These are phyloP conservation scores for Lunasporangiospora selenospora DNA, from an alignment of 192 early-diverging fungal genomes.

Conservation along the genomic window DNA sequence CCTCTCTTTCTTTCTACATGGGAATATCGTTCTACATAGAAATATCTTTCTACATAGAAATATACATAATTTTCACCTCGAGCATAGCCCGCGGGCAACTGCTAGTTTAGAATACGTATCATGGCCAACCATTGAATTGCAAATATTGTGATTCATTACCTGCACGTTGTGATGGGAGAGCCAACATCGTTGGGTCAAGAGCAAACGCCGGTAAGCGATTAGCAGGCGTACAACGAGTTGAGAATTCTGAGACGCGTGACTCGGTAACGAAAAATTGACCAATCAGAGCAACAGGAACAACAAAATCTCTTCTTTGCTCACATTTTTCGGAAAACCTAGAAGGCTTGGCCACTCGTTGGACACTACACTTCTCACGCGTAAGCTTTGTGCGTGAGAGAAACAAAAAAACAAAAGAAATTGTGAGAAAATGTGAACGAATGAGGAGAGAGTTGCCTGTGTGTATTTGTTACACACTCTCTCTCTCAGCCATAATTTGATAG, in stretches of 20 bases:
- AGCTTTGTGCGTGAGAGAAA: background rate
- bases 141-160: background rate
- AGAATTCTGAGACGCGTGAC: conserved; percentile 8
- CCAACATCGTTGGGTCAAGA: background rate
- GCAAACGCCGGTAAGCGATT: conserved; percentile 1
- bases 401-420: conserved; percentile 7
- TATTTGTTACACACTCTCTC: background rate
- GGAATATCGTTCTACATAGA: no score
- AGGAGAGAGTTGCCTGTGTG: background rate
- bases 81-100: no score
- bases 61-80: no score
- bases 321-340: conserved; percentile 5
- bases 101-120: no score
- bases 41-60: no score
- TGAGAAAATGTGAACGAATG: conserved; percentile 7
- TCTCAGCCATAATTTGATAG: background rate
- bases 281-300: conserved; percentile 4
- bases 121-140: conserved; percentile 1
- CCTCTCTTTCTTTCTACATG: no score
- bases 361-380: conserved; percentile 11
- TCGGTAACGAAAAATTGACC: background rate
- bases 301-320: background rate
- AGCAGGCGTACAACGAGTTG: no score
- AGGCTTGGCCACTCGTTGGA: conserved; percentile 8
- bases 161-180: conserved; percentile 5